Conservation (phyloP, 2,329 filamentous ascomycete species). For the Aspergillus thermomutatus region DNA sequence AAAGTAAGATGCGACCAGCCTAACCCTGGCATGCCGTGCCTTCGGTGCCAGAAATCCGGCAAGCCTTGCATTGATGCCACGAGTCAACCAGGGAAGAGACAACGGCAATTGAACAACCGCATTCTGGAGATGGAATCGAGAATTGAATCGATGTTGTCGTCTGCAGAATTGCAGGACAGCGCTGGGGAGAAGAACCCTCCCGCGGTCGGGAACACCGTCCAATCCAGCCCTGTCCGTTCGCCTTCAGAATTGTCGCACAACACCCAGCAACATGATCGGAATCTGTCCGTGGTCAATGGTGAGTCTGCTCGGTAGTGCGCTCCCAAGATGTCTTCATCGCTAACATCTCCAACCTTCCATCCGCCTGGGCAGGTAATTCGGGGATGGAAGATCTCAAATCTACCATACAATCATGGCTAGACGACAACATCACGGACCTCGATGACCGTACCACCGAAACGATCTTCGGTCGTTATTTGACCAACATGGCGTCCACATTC, state of each 20-base stretch:
- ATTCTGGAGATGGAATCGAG: background rate
- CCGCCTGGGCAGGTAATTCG: background rate
- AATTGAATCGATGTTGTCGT: background rate
- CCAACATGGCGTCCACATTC: background rate
- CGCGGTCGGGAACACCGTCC: background rate
- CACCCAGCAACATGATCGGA: background rate
- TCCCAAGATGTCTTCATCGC: background rate
- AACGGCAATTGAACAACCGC: background rate
- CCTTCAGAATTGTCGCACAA: background rate
- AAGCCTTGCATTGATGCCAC: background rate
- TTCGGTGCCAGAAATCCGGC: background rate
- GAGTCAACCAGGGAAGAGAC: background rate
- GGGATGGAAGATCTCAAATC: background rate
- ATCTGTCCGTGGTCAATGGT: background rate
- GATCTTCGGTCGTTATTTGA: background rate
- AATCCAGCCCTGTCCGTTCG: background rate
- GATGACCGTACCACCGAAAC: background rate
- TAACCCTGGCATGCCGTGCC: background rate
- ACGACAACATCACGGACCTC: background rate
- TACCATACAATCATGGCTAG: background rate
- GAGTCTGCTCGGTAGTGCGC: background rate
- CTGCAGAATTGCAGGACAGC: background rate
- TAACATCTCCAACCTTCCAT: background rate
- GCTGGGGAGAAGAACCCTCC: no score
- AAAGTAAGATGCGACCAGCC: constrained; percentile 1